These are phyloP conservation scores for Globisporangium viniferum DNA, from an alignment of 352 stramenopile species.

Conservation along the genomic window DNA sequence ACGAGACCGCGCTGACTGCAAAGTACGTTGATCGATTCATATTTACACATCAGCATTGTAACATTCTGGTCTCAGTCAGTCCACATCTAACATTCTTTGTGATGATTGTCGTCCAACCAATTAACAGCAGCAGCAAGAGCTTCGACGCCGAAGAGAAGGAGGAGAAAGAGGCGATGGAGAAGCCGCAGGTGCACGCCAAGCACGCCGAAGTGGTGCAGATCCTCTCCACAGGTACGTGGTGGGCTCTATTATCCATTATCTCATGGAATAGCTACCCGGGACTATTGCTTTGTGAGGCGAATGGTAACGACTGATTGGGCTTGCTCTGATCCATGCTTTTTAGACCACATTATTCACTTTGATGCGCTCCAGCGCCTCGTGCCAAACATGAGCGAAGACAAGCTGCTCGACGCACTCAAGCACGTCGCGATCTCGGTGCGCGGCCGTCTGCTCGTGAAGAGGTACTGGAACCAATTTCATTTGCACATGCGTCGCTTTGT, in stretches of 20 bases:
- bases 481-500: not conserved
- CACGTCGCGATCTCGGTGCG: conserved; percentile 41
- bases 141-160: conserved; percentile 44
- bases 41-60: not conserved
- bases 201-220: conserved; percentile 27
- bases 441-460: conserved; percentile 41
- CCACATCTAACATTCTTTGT: not conserved
- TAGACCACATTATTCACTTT: conserved; percentile 48
- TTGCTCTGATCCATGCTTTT: conserved; percentile 10
- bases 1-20: conserved; percentile 21
- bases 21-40: conserved; percentile 24
- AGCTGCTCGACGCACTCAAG: conserved; percentile 38
- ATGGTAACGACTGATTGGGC: not conserved
- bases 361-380: conserved; percentile 39
- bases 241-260: not conserved
- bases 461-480: conserved; percentile 16
- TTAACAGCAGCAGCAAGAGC: conserved; percentile 8
- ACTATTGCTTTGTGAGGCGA: not conserved
- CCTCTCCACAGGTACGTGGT: conserved; percentile 18
- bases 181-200: conserved; percentile 28
- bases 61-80: not conserved
- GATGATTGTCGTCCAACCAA: conserved; percentile 17
- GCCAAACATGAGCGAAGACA: conserved; percentile 29
- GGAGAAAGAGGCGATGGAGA: conserved; percentile 21
- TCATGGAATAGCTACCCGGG: not conserved